These are phyloP conservation scores for Cardiospermum halicacabum DNA, from an alignment of 345 rosid genomes.

Conservation along the genomic window DNA sequence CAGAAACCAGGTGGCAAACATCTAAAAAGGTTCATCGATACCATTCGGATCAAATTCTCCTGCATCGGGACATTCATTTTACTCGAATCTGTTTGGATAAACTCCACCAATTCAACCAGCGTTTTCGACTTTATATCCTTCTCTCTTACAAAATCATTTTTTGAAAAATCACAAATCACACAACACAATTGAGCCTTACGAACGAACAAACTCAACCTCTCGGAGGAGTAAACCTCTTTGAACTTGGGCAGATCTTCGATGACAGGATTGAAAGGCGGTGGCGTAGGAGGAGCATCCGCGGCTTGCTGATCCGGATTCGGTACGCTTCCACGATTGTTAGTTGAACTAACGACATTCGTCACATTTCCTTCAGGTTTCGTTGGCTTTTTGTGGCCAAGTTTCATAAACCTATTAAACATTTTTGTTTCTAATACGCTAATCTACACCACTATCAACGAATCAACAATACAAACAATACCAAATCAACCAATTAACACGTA, in stretches of 20 bases:
- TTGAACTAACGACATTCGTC: background rate
- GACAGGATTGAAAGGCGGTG: slow-evolving; percentile 2
- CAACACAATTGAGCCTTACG: slow-evolving; percentile 50
- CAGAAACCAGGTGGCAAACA: slow-evolving; percentile 47
- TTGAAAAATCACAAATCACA: slow-evolving; percentile 38
- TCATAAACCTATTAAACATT: slow-evolving; percentile 55
- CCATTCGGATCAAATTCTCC: slow-evolving; percentile 47
- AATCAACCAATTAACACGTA: no score
- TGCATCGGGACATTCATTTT: slow-evolving; percentile 40
- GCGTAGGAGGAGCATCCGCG: slow-evolving; percentile 2
- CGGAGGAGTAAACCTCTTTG: slow-evolving; percentile 40
- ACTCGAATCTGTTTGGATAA: slow-evolving; percentile 48
- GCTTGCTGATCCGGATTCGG: background rate
- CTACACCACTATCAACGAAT: no score
- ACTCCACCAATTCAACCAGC: slow-evolving; percentile 50
- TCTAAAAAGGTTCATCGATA: slow-evolving; percentile 42
- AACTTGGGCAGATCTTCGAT: slow-evolving; percentile 35
- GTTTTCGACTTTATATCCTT: slow-evolving; percentile 51
- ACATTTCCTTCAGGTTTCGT: slow-evolving; percentile 34
- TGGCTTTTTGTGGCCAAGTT: slow-evolving; percentile 45
- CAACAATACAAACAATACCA: no score
- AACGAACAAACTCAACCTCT: slow-evolving; percentile 35
- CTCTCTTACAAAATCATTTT: slow-evolving; percentile 27
- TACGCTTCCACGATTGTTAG: slow-evolving; percentile 2
- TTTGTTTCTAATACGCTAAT: no score